phyloP scores from a whole-genome alignment of 345 rosid genomes.

The Psidium friedrichsthalianum region DNA sequence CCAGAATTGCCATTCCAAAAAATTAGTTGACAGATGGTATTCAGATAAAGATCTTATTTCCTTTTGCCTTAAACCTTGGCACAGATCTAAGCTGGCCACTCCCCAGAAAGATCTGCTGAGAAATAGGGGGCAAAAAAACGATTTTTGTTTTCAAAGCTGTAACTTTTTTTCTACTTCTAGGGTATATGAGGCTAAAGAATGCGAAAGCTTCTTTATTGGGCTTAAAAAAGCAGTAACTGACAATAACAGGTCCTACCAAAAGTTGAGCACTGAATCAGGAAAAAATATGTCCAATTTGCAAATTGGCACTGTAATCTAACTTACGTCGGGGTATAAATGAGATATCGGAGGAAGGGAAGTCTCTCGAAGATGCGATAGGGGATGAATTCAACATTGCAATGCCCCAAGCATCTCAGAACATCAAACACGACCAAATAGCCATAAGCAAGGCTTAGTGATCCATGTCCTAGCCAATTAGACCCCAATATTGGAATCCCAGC shows the following conservation, averaged over 20 bases:
- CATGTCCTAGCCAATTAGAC: slow-evolving; percentile 48
- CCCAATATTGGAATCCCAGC: slow-evolving; percentile 70
- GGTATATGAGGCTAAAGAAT: neutral
- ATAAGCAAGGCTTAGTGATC: slow-evolving; percentile 45
- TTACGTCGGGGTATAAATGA: slow-evolving; percentile 89
- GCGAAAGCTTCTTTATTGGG: neutral
- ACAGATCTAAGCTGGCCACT: too few species aligned
- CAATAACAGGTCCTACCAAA: neutral
- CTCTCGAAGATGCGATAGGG: slow-evolving; percentile 41
- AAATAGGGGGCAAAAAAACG: too few species aligned
- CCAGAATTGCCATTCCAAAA: neutral
- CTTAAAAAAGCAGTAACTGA: neutral
- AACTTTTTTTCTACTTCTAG: neutral
- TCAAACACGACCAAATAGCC: slow-evolving; percentile 58
- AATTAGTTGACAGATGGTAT: too few species aligned
- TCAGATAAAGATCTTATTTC: too few species aligned
- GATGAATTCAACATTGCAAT: slow-evolving; percentile 70
- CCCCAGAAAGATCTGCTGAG: too few species aligned
- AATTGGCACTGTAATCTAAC: neutral
- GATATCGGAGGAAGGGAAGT: slow-evolving; percentile 58
- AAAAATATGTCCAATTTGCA: neutral
- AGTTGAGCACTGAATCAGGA: neutral
- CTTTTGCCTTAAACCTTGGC: too few species aligned
- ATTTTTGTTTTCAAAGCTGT: too few species aligned
- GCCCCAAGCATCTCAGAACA: slow-evolving; percentile 73